Evolutionary conservation across 352 stramenopile genomes (phyloP).

Genomic region (Thalassiosira delicatula): DNA sequence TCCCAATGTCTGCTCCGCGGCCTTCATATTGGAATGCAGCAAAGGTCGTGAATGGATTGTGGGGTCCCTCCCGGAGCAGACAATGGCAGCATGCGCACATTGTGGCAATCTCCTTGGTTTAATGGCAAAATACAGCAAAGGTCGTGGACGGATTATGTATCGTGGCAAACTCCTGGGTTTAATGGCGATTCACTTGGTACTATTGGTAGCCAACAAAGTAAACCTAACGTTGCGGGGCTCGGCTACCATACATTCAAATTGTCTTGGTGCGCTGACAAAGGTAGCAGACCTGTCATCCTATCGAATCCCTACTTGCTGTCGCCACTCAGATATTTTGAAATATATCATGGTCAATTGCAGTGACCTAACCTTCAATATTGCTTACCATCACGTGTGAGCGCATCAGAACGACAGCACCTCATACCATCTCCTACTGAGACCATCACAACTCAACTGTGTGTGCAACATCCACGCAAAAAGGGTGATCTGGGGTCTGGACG

Average conservation of each 20-base stretch:
- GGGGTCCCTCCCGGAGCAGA: neutral
- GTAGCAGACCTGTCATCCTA: too few species aligned
- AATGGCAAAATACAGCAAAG: neutral
- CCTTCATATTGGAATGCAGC: conserved; percentile 12
- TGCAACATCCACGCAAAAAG: neutral
- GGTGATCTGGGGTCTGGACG: neutral
- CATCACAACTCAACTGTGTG: conserved; percentile 8
- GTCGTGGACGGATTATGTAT: neutral
- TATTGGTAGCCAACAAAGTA: conserved; percentile 3
- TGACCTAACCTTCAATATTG: neutral
- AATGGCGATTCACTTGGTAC: conserved; percentile 9
- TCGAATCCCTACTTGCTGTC: too few species aligned
- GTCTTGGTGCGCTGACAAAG: conserved; percentile 6
- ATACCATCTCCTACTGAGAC: neutral
- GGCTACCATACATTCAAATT: conserved; percentile 11
- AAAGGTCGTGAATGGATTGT: neutral
- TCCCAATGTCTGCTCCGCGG: conserved; percentile 1
- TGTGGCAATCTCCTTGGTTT: conserved; percentile 8
- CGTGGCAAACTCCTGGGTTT: conserved; percentile 13
- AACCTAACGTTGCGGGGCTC: neutral
- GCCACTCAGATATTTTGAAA: too few species aligned
- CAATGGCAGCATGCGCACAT: conserved; percentile 1
- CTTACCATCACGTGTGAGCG: conserved; percentile 1
- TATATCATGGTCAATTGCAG: conserved; percentile 19
- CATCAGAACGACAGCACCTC: conserved; percentile 8